These are phyloP conservation scores for Elaeis oleifera DNA, from an alignment of 202 grass and related monocot genomes.

Conservation along the genomic window DNA sequence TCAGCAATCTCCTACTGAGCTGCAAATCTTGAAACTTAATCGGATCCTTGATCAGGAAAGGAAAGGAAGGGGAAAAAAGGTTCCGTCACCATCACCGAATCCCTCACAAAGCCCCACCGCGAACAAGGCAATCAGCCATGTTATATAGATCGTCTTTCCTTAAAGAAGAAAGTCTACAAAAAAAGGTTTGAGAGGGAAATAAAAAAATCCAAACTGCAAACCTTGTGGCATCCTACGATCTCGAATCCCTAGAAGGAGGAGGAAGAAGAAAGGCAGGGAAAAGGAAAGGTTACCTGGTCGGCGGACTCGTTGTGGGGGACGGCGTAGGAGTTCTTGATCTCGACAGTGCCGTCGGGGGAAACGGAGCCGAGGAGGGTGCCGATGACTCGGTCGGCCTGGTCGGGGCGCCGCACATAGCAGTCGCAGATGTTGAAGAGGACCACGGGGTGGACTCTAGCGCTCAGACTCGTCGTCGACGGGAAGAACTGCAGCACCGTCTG, in stretches of 20 bases:
- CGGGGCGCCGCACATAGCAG: conserved; percentile 76
- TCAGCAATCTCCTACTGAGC: too few relatives aligned
- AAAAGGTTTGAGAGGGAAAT: too few relatives aligned
- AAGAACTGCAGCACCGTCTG: conserved; percentile 52
- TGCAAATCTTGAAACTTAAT: too few relatives aligned
- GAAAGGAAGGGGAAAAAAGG: too few relatives aligned
- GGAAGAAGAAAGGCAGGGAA: neutral
- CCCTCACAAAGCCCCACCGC: too few relatives aligned
- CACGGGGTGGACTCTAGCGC: conserved; percentile 61
- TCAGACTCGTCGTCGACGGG: conserved; percentile 23
- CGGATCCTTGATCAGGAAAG: too few relatives aligned
- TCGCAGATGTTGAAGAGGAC: conserved; percentile 94
- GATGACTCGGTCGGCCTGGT: conserved; percentile 96
- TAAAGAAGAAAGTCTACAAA: too few relatives aligned
- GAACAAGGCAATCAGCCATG: too few relatives aligned
- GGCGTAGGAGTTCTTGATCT: conserved; percentile 91
- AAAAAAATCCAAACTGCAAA: too few relatives aligned
- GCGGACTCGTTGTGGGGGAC: conserved; percentile 87
- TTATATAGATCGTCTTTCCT: too few relatives aligned
- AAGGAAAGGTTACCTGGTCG: conserved; percentile 46
- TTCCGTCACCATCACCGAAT: too few relatives aligned
- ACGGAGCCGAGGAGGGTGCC: conserved; percentile 92
- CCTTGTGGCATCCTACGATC: neutral
- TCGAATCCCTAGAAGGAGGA: neutral
- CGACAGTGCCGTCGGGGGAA: conserved; percentile 70